Percentiles rank a stretch among this genome's conserved stretches.
Conservation (phyloP, 2,329 filamentous ascomycete species). For the Diaporthe amygdali region DNA sequence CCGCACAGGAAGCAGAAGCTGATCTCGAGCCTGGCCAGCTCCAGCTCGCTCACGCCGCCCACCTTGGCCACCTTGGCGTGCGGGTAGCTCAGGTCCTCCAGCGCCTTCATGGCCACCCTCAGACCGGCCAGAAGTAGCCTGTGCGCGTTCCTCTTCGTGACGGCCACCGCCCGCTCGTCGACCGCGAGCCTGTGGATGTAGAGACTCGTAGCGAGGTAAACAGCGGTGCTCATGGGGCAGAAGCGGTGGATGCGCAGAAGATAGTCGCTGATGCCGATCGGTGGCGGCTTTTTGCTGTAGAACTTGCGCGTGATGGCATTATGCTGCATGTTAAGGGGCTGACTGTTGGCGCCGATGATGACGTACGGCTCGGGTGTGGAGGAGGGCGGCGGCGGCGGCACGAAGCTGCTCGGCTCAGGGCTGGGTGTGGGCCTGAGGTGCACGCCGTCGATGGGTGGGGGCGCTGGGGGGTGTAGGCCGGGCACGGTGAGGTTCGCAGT, state of each 20-base stretch:
- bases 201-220: conserved; percentile 86
- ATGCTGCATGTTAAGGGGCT: conserved; percentile 79
- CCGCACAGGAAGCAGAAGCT: conserved; percentile 87
- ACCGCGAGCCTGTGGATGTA: conserved; percentile 87
- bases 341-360: conserved; percentile 70
- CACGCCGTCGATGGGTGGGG: conserved; percentile 58
- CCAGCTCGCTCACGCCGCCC: conserved; percentile 81
- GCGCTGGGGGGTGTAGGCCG: neutral
- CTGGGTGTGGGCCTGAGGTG: conserved; percentile 46
- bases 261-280: conserved; percentile 84
- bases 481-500: conserved; percentile 29
- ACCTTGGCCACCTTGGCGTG: conserved; percentile 85
- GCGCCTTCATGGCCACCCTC: conserved; percentile 87
- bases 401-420: conserved; percentile 24
- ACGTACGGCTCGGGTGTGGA: conserved; percentile 56
- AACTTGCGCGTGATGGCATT: conserved; percentile 90
- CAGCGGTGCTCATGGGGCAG: conserved; percentile 91
- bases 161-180: conserved; percentile 76
- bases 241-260: conserved; percentile 85
- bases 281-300: conserved; percentile 85
- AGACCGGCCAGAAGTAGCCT: conserved; percentile 83
- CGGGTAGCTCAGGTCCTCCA: conserved; percentile 91
- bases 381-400: conserved; percentile 33
- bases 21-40: conserved; percentile 86
- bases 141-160: conserved; percentile 86